These are phyloP conservation scores for Colletotrichum somersetense DNA, from an alignment of 2,329 filamentous ascomycete species.

Conservation along the genomic window DNA sequence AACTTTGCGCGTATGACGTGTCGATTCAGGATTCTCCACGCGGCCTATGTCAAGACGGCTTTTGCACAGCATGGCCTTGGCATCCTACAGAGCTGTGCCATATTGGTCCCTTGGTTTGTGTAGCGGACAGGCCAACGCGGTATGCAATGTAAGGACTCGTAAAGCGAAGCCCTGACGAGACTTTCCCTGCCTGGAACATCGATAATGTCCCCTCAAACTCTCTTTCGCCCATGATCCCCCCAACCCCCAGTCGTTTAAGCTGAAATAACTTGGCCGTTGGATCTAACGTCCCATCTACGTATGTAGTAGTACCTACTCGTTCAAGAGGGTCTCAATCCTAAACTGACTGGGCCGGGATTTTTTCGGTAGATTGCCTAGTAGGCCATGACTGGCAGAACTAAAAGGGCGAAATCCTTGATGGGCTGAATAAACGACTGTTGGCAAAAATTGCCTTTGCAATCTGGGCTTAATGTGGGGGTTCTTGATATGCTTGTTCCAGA, in stretches of 20 bases:
- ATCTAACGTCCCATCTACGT: background rate
- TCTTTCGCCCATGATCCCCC: conserved; percentile 6
- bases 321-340: too few relatives aligned
- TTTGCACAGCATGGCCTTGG: conserved; percentile 20
- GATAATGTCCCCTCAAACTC: conserved; percentile 11
- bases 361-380: too few relatives aligned
- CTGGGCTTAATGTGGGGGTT: background rate
- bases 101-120: background rate
- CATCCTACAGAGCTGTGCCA: background rate
- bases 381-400: too few relatives aligned
- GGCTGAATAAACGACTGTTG: too few relatives aligned
- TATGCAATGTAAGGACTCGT: background rate
- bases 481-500: background rate
- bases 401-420: too few relatives aligned
- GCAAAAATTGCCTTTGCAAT: background rate
- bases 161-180: background rate
- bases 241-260: background rate
- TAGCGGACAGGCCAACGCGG: background rate
- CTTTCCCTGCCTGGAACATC: conserved; percentile 6
- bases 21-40: conserved; percentile 27
- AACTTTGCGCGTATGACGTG: conserved; percentile 36
- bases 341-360: too few relatives aligned
- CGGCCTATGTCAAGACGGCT: conserved; percentile 1
- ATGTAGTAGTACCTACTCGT: too few relatives aligned
- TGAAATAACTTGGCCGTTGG: background rate